These are phyloP conservation scores for Sporothrix pseudoabietina DNA, from an alignment of 2,329 filamentous ascomycete species.

Conservation along the genomic window DNA sequence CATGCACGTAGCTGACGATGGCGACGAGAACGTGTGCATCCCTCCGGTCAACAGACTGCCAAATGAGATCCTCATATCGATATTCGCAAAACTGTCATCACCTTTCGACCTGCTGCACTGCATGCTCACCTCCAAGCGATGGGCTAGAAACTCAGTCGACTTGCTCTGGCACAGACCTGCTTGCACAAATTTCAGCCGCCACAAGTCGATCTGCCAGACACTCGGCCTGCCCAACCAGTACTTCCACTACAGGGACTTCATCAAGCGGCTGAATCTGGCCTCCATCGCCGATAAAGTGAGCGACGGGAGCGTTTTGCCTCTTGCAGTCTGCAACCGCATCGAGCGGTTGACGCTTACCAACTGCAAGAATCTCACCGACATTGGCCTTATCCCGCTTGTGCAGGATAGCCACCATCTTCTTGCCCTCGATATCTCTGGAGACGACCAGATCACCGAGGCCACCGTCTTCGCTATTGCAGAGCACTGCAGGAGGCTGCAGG, in stretches of 20 bases:
- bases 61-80: constrained; percentile 89
- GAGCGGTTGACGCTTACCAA: constrained; percentile 92
- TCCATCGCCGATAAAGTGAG: constrained; percentile 73
- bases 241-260: constrained; percentile 86
- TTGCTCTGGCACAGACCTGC: constrained; percentile 92
- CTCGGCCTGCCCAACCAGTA: constrained; percentile 72
- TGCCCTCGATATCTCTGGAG: constrained; percentile 84
- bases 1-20: constrained; percentile 67
- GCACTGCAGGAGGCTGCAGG: constrained; percentile 83
- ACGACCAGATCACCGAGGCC: constrained; percentile 80
- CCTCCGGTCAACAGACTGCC: constrained; percentile 85
- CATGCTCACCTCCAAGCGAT: constrained; percentile 92
- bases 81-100: constrained; percentile 81
- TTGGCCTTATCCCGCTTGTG: constrained; percentile 77
- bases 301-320: constrained; percentile 83
- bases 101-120: constrained; percentile 79
- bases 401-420: constrained; percentile 78
- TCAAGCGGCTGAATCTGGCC: constrained; percentile 89
- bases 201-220: constrained; percentile 78
- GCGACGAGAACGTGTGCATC: constrained; percentile 50
- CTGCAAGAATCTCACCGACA: constrained; percentile 82
- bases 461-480: constrained; percentile 77
- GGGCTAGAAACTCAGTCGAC: constrained; percentile 90
- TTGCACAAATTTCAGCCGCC: constrained; percentile 82
- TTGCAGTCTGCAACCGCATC: constrained; percentile 83